Base-by-base conservation (phyloP, 148 eudicot species). In the Spergularia marina region DNA sequence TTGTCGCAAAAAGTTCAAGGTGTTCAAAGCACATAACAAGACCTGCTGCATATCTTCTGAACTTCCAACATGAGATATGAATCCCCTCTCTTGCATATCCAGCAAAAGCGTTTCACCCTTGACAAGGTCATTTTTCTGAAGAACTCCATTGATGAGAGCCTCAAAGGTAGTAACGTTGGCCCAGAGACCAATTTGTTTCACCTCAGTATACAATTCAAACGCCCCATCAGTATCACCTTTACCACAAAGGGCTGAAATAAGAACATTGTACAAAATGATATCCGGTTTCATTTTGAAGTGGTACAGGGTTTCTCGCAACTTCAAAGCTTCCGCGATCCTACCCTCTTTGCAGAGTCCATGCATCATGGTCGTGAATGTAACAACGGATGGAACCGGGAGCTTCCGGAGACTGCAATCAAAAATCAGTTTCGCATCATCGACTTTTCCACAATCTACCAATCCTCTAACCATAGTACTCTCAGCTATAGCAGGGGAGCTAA, bases 381-480 rank as follows among this genome's bases (percentile, higher is more conserved):
- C 85, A 47, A 85, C 69, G 49, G 97, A 88, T 25, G 98, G 98
- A 82, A 85, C 72, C 34, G 86, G 78, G 76, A 77, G 75, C 51
- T 47, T 84, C 71, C 84, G 83, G 74, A 91, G 87, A 86, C 89
- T 93, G 74, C 74, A 66, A 64, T 88, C 84, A 74, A 93, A 82
- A 79, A 88, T 58, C 62, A 89, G 49, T 80, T 68, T 76, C 47
- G 90, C 97, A 68, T 93, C 98, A 78, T 89, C 94, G 63, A 77
- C 70, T 82, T 83, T 93, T 60, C 92, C 88, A 77, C 79, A 75
- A 52, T 69, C 76, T 51, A 87, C 92, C 60, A 93, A 91, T 78
- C 92, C 98, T 77, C 94, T 85, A 68, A 93, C 83, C 74, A 93
- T 79, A 49, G 97, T 91, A 83, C 94, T 85, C 59, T 87, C 91